phyloP scores from a whole-genome alignment of 768 basidiomycete genomes.

The Trametes villosa region DNA sequence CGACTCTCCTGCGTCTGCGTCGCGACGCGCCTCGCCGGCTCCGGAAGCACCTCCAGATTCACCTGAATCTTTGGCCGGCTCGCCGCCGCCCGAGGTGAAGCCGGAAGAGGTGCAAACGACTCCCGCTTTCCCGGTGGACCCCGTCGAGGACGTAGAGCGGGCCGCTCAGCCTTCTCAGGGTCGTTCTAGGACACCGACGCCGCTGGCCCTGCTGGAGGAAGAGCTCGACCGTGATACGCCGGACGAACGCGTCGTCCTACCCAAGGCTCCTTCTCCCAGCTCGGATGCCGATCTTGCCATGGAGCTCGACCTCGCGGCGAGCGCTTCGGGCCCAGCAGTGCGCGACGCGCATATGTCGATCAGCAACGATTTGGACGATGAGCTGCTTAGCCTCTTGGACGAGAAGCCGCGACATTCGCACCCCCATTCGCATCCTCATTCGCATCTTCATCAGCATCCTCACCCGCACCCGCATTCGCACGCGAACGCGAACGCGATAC shows the following conservation, averaged over 20 bases:
- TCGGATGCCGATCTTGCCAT: constrained; percentile 26
- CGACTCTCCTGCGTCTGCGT: constrained; percentile 34
- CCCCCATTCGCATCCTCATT: not conserved
- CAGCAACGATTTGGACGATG: constrained; percentile 64
- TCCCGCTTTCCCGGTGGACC: not conserved
- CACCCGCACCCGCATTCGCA: not conserved
- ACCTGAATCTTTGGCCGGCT: not conserved
- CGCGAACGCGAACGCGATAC: too few species aligned
- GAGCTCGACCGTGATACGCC: constrained; percentile 17
- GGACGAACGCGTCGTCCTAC: not conserved
- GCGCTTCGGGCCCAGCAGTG: constrained; percentile 11
- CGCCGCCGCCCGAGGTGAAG: constrained; percentile 1
- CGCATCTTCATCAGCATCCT: not conserved
- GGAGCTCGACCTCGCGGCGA: constrained; percentile 43
- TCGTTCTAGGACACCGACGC: constrained; percentile 24
- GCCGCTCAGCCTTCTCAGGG: constrained; percentile 5
- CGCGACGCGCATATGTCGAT: constrained; percentile 40
- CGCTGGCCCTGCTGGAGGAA: constrained; percentile 25
- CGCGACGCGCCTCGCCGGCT: constrained; percentile 36
- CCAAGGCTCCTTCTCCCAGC: not conserved
- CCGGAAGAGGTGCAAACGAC: not conserved
- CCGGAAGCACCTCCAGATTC: constrained; percentile 13
- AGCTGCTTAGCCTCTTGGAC: constrained; percentile 71
- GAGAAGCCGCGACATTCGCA: constrained; percentile 40
- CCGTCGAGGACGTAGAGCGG: not conserved